Evolutionary conservation across 208 protist genomes (phyloP).

Genomic region (Leishmania arabica): DNA sequence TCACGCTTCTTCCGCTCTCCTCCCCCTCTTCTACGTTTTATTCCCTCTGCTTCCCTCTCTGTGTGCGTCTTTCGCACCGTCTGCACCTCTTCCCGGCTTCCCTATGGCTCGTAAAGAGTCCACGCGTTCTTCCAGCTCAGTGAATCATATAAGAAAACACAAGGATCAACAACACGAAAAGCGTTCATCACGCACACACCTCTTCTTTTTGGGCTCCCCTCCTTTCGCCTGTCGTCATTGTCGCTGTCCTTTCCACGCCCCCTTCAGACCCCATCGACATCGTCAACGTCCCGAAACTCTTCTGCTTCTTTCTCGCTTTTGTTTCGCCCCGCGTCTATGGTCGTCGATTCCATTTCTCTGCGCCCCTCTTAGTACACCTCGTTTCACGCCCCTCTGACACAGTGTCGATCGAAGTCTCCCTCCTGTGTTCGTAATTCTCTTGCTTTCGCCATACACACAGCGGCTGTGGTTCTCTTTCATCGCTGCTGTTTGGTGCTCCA

Average conservation of each 20-base stretch:
- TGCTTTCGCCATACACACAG: neutral
- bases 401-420: neutral
- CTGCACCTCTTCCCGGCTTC: neutral
- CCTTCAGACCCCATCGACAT: neutral
- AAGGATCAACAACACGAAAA: neutral
- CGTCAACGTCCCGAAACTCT: no score
- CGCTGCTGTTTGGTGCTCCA: neutral
- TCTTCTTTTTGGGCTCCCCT: neutral
- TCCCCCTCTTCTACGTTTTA: neutral
- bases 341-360: neutral
- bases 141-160: neutral
- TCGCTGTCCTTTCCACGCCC: neutral
- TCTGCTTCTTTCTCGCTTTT: neutral
- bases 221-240: neutral
- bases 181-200: neutral
- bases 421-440: neutral
- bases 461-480: neutral
- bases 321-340: neutral
- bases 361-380: neutral
- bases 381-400: neutral
- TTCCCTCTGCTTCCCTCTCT: neutral
- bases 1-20: neutral
- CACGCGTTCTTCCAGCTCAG: neutral
- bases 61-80: neutral
- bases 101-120: neutral